A percentile compares a stretch with the other conserved stretches of the same genome.
phyloP scores from a whole-genome alignment of 768 basidiomycete genomes.

The Leucocoprinus leucothites region DNA sequence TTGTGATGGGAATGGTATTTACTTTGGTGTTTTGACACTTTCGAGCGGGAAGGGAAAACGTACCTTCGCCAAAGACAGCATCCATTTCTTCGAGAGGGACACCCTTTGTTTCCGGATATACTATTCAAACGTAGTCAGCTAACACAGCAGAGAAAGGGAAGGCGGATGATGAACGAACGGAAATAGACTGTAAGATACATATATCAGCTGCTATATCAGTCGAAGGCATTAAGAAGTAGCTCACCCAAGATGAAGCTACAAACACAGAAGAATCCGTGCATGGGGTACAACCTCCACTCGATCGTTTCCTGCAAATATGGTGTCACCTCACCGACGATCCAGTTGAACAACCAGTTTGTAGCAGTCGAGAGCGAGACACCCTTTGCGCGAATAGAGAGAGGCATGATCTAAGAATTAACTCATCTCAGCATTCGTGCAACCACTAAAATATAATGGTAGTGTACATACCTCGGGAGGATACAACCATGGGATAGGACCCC shows the following conservation, averaged over 20 bases:
- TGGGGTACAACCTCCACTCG: constrained; percentile 89
- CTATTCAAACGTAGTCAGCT: constrained; percentile 31
- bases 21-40: neutral
- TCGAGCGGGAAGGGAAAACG: constrained; percentile 8
- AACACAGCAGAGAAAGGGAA: neutral
- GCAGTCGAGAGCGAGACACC: constrained; percentile 95
- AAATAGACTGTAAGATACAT: constrained; percentile 79
- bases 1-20: neutral
- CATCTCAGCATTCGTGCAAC: neutral
- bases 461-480: constrained; percentile 76
- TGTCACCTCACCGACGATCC: constrained; percentile 83
- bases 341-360: constrained; percentile 88
- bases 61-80: constrained; percentile 84
- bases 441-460: neutral
- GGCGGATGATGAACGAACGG: constrained; percentile 39
- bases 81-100: constrained; percentile 92
- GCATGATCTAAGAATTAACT: constrained; percentile 65
- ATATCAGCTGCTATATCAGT: too few species aligned
- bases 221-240: constrained; percentile 6
- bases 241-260: constrained; percentile 80
- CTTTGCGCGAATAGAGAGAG: constrained; percentile 84
- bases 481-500: constrained; percentile 88
- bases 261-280: constrained; percentile 92
- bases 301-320: constrained; percentile 86
- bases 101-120: constrained; percentile 86